Evolutionary conservation across 2,329 filamentous ascomycete species (phyloP), one percentile per base, ranked within the genome.

Genomic region (Lachnellula hyalina): DNA sequence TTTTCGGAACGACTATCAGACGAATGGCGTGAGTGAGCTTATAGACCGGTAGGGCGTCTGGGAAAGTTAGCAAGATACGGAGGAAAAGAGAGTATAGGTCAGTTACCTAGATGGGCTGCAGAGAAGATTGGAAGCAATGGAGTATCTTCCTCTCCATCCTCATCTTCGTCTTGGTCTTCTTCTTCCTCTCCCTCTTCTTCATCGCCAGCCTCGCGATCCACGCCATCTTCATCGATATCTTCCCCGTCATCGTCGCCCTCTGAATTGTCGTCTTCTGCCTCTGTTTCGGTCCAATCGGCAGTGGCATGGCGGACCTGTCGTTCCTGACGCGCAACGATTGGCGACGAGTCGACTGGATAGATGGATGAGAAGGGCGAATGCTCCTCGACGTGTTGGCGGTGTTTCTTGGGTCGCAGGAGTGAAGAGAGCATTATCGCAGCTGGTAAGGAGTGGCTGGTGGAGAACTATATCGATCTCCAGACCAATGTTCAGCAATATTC

Each of bases 1-100:
- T 96, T 68, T 89, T 85, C 56, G 89, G 80, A 62, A 89, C 82
- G 57, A 97, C 85, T 54, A 96, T 80, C 51, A 91, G 84, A 62
- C 93, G 88, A 60, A 96, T 92, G 34, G 89, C 84, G 72, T 96
- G 93, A 28, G 92, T 96, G 62, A 95, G 84, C 71, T 85, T 88
- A 76, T 96, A 96, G 55, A 96, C 84, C 19, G 93, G 92, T 6
- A 96, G 79, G 9, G 87, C 81, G 74, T 96, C 92, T 93, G 66
- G 19, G 51, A 53, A 32, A 28, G 60, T 72, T 60, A 72, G 64
- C 55, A 55, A 51, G 41, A 51, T 47, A 19, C 46, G 38, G 49
- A 38, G 11, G 58, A 41, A 40, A 34, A 41, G 40, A 52, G 28
- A 32, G 28, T 11, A 12, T 32, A 28, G 19, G 47, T 42, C 49